Percentiles rank a stretch among this genome's conserved stretches.
These are phyloP conservation scores for Marchantia paleacea DNA, from an alignment of 225 moss, liverwort and hornwort genomes.

Conservation along the genomic window DNA sequence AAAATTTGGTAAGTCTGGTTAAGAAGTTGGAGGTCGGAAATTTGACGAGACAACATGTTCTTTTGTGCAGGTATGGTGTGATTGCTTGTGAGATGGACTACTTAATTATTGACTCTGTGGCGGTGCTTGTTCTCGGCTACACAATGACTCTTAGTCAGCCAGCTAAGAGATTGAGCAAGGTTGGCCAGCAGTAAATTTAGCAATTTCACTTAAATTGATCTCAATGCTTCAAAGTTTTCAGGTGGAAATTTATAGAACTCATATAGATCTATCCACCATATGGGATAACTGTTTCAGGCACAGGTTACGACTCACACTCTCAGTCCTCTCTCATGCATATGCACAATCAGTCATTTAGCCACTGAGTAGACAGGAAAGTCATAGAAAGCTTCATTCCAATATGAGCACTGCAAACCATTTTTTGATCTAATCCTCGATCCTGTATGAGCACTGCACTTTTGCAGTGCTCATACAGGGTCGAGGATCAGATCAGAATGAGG, in stretches of 20 bases:
- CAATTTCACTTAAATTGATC: neutral
- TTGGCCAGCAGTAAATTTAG: neutral
- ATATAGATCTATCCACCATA: neutral
- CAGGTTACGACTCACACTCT: too few species aligned
- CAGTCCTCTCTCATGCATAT: too few species aligned
- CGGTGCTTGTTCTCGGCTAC: conserved; percentile 60
- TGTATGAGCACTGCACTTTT: too few species aligned
- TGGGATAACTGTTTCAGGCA: neutral
- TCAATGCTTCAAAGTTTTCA: neutral
- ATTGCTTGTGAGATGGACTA: conserved; percentile 60
- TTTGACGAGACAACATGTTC: neutral
- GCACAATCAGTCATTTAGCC: too few species aligned
- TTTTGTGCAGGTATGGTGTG: conserved; percentile 49
- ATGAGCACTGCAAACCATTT: too few species aligned
- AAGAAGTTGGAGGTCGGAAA: neutral
- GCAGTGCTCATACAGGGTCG: too few species aligned
- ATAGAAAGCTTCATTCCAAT: too few species aligned
- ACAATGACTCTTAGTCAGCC: conserved; percentile 67
- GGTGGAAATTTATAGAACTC: neutral
- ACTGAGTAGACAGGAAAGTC: too few species aligned
- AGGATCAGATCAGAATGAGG: too few species aligned
- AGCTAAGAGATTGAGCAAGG: conserved; percentile 45
- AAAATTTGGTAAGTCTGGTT: neutral
- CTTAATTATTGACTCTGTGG: conserved; percentile 62
- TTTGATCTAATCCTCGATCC: too few species aligned